These are phyloP conservation scores for Leersia perrieri DNA, from an alignment of 176 grass and related monocot genomes.

Conservation along the genomic window DNA sequence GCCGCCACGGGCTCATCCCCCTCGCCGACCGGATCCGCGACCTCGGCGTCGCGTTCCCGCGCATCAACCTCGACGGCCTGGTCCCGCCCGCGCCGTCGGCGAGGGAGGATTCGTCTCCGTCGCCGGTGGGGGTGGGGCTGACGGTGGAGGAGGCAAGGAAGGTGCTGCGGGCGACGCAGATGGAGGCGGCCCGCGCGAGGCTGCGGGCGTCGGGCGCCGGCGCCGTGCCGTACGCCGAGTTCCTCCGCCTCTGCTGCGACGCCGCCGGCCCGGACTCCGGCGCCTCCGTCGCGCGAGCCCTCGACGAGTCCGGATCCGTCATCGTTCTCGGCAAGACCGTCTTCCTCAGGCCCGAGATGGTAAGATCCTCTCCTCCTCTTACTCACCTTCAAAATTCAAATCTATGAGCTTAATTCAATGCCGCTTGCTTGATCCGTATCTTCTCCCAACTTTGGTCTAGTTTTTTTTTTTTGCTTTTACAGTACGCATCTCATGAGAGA, in stretches of 20 bases:
- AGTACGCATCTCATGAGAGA: slow-evolving; percentile 49
- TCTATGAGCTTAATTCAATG: slow-evolving; percentile 12
- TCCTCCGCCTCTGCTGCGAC: slow-evolving; percentile 67
- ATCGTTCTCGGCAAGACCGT: slow-evolving; percentile 79
- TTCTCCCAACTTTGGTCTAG: slow-evolving; percentile 21
- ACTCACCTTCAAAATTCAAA: neutral
- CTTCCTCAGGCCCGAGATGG: slow-evolving; percentile 90
- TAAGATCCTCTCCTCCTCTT: slow-evolving; percentile 31
- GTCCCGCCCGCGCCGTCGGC: slow-evolving; percentile 1
- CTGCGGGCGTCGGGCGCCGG: slow-evolving; percentile 47
- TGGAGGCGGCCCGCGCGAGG: slow-evolving; percentile 68
- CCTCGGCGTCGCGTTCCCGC: slow-evolving; percentile 48
- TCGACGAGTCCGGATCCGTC: slow-evolving; percentile 85
- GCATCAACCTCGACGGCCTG: slow-evolving; percentile 79
- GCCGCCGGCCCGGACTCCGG: slow-evolving; percentile 48
- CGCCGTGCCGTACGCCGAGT: slow-evolving; percentile 61
- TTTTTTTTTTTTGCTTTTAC: slow-evolving; percentile 43
- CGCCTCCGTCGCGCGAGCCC: slow-evolving; percentile 61
- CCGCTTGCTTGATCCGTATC: slow-evolving; percentile 39
- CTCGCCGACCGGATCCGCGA: slow-evolving; percentile 76
- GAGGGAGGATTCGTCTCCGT: neutral
- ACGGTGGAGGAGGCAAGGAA: slow-evolving; percentile 72
- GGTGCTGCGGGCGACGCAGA: slow-evolving; percentile 60
- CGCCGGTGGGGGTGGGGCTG: slow-evolving; percentile 30
- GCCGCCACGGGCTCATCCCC: slow-evolving; percentile 23